Conservation (phyloP, 2,329 filamentous ascomycete genomes). For the Aspergillus viridinutans region DNA sequence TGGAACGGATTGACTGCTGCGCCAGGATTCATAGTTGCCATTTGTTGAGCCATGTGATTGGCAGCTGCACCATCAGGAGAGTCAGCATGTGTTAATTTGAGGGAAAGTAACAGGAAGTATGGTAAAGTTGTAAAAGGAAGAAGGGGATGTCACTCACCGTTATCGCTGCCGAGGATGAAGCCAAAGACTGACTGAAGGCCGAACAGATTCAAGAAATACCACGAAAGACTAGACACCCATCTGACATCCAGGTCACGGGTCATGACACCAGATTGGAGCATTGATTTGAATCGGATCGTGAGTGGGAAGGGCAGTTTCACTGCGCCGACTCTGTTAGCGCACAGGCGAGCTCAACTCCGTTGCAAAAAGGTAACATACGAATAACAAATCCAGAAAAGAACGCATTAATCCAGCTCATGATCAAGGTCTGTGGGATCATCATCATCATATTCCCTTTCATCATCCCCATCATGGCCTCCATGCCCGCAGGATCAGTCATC, state of each 20-base stretch:
- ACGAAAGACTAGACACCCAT: constrained; percentile 98
- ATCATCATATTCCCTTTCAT: constrained; percentile 99
- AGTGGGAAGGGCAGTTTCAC: constrained; percentile 97
- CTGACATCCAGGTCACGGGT: constrained; percentile 94
- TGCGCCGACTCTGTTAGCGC: constrained; percentile 26
- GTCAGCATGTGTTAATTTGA: constrained; percentile 3
- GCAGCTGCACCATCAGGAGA: constrained; percentile 58
- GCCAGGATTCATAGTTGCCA: constrained; percentile 69
- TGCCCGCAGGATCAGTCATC: constrained; percentile 88
- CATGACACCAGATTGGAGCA: constrained; percentile 95
- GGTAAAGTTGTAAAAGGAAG: neutral
- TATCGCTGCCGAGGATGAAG: constrained; percentile 92
- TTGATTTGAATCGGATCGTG: constrained; percentile 98
- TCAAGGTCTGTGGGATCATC: constrained; percentile 98
- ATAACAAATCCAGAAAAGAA: constrained; percentile 99
- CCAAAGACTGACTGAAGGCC: constrained; percentile 96
- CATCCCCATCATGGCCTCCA: constrained; percentile 99
- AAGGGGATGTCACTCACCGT: constrained; percentile 58
- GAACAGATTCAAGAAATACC: constrained; percentile 98
- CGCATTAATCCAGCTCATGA: constrained; percentile 99
- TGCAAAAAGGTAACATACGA: constrained; percentile 53
- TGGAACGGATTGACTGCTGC: constrained; percentile 70
- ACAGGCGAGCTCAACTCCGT: neutral
- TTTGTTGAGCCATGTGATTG: constrained; percentile 82
- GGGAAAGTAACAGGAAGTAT: neutral